Evolutionary conservation across 2,329 filamentous ascomycete species (phyloP), one percentile per base, ranked within the genome.

Genomic region (Didymella keratinophila): DNA sequence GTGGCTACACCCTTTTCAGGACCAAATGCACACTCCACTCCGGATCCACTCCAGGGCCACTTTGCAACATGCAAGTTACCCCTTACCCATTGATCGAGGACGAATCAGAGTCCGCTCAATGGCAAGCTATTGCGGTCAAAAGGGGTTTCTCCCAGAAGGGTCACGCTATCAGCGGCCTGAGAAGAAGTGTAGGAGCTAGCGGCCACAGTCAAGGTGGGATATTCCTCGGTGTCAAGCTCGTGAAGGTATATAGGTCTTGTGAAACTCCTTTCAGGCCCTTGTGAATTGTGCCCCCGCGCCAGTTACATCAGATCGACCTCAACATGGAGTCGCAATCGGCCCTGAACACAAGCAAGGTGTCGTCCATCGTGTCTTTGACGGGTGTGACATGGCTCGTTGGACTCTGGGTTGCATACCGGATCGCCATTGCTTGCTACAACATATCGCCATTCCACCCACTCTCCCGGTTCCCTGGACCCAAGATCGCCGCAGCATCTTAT

Each of bases 401-500:
- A 32, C 45, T 65, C 23, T 70, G 68, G 68, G 39, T 68, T 36
- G 60, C 56, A 20, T 69, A 69, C 43, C 58, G 61, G 3, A 48
- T 67, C 12, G 57, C 60, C 5, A 60, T 65, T 42, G 63, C 65
- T 12, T 28, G 67, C 5, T 70, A 70, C 58, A 70, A 70, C 36
- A 62, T 70, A 51, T 69, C 68, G 28, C 66, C 68, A 2, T 58
- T 68, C 30, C 67, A 70, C 30, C 66, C 67, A 11, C 58, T 73
- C 10, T 53, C 70, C 16, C 59, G 50, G 3, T 71, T 73, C 39
- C 71, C 71, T 39, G 71, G 71, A 3, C 70, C 71, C 5, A 71
- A 71, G 50, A 62, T 73, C n/a, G 71, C 71, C 2, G 70, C 71
- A 25, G 62, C 58, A 21, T 67, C 66, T 7, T 70, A 67, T 39